Base-by-base conservation (phyloP, 2,329 filamentous ascomycete species). In the Exophiala sp. region DNA sequence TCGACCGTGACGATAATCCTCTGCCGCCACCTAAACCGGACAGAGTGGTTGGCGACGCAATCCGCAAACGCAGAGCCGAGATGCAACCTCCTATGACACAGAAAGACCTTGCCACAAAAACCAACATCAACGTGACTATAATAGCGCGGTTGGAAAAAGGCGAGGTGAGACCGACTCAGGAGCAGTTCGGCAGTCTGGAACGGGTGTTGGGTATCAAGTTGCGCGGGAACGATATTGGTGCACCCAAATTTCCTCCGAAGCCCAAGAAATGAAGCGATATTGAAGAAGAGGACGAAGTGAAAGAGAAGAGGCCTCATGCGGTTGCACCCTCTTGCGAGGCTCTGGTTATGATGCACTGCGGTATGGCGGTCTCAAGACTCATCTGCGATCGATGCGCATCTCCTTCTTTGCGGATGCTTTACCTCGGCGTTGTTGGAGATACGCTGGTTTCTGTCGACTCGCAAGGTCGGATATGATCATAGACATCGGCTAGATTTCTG, bases 1-100 rank as follows among this genome's bases (percentile, higher is more conserved):
- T 98, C 70, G 93, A 97, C 78, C 90, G 91, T 62, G 84, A 83
- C 68, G 90, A 97, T 76, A 93, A 96, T 68, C 95, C 96, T 73
- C 85, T 97, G 73, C 95, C 95, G 11, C 24, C 76, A 90, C 89
- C 66, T 95, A 95, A 75, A 94, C 88, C 40, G 77, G 88, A 89
- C 67, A 77, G 79, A 64, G 77, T 80, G 49, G 88, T 97, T 58
- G 88, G 86, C 64, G 81, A 87, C 60, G 86, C 85, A 59, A 96
- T 97, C 73, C 79, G 82, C 64, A 79, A 84, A 64, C 81, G 86
- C 48, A 86, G 93, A 58, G 82, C 82, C 66, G 81, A 85, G 67
- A 83, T 88, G 68, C 34, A 37, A 19, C 34, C 34, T 5, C 86
- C 86, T 71, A 89, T 97, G 88, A 94, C 90, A 50, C 93, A 97